phyloP scores from a whole-genome alignment of 208 protist species.

The Trypanosoma melophagium region DNA sequence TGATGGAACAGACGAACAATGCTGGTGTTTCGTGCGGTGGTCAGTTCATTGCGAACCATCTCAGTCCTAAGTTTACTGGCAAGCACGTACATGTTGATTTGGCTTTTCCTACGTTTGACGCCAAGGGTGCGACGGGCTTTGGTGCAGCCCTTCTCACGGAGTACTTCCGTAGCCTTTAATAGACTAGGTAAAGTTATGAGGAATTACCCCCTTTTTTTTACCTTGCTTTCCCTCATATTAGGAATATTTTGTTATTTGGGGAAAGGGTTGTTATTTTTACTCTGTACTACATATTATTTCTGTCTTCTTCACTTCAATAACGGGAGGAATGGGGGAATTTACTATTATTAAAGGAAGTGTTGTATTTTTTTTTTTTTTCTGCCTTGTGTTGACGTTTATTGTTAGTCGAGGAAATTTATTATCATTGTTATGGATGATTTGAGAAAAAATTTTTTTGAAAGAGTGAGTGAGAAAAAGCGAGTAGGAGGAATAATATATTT shows the following conservation, averaged over 20 bases:
- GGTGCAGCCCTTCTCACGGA: slow-evolving; percentile 67
- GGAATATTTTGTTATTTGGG: neutral
- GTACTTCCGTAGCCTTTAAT: slow-evolving; percentile 37
- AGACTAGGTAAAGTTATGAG: neutral
- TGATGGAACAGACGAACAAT: slow-evolving; percentile 50
- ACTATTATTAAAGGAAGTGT: no score
- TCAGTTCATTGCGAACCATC: slow-evolving; percentile 71
- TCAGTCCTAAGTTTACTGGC: slow-evolving; percentile 65
- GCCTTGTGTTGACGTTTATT: no score
- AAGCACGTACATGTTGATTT: slow-evolving; percentile 85
- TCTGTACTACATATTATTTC: no score
- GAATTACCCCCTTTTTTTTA: neutral
- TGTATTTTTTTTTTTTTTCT: no score
- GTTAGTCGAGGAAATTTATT: no score
- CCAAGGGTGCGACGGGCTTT: slow-evolving; percentile 69
- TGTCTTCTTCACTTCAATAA: no score
- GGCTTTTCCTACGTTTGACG: slow-evolving; percentile 69
- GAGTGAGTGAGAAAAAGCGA: no score
- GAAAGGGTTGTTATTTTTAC: neutral
- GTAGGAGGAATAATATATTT: no score
- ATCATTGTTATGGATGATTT: no score
- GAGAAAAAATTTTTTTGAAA: no score
- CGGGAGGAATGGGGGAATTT: no score
- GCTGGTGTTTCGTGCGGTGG: slow-evolving; percentile 74
- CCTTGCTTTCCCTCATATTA: no score